These are phyloP conservation scores for Sugiyamaella novakii DNA, from an alignment of 1,139 yeast genomes.

Conservation along the genomic window DNA sequence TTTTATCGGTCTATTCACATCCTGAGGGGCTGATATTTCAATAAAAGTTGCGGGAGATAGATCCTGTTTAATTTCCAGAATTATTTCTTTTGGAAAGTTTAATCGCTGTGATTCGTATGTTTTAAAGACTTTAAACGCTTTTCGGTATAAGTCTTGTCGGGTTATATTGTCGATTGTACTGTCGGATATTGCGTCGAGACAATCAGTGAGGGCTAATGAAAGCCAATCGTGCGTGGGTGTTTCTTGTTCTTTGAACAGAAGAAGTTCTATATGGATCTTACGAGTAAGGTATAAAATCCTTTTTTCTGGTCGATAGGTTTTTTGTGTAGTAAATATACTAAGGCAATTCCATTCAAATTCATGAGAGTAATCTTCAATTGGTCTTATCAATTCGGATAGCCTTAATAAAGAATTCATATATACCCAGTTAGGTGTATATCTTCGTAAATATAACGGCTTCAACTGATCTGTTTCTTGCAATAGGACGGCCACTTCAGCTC, in stretches of 20 bases:
- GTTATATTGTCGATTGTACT: conserved; percentile 23
- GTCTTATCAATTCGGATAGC: conserved; percentile 21
- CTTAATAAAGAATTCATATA: conserved; percentile 21
- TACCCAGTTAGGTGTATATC: conserved; percentile 21
- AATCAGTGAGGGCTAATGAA: conserved; percentile 10
- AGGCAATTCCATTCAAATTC: conserved; percentile 27
- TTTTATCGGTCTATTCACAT: conserved; percentile 5
- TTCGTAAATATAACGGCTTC: conserved; percentile 11
- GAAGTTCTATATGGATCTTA: conserved; percentile 35
- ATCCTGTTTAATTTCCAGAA: conserved; percentile 7
- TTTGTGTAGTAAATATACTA: conserved; percentile 33
- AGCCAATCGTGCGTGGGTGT: conserved; percentile 4
- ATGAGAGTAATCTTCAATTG: neutral
- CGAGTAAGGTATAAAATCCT: conserved; percentile 33
- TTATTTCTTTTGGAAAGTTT: conserved; percentile 19
- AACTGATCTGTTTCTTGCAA: conserved; percentile 6
- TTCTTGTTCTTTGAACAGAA: neutral
- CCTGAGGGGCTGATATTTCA: conserved; percentile 14
- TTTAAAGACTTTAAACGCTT: conserved; percentile 20
- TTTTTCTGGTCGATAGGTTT: conserved; percentile 29
- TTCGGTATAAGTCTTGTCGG: conserved; percentile 20
- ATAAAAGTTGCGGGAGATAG: conserved; percentile 12
- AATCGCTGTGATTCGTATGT: conserved; percentile 11
- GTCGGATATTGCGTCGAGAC: conserved; percentile 24
- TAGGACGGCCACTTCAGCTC: conserved; percentile 18